A percentile compares a stretch with the other conserved stretches of the same genome.
These are phyloP conservation scores for Aspergillus arachidicola DNA, from an alignment of 2,329 filamentous ascomycete species.

Conservation along the genomic window DNA sequence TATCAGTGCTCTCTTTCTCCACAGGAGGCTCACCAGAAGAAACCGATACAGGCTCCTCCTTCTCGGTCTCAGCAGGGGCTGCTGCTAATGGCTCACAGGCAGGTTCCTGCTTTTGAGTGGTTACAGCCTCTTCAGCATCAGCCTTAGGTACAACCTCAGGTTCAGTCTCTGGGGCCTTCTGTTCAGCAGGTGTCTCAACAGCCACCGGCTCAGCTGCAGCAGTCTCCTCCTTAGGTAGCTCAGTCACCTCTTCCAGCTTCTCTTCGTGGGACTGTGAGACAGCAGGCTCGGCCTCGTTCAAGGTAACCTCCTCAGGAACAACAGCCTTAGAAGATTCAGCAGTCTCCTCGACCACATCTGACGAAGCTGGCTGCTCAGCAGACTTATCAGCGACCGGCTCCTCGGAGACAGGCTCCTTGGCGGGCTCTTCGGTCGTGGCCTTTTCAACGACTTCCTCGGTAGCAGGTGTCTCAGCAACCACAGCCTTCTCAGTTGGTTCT, in stretches of 20 bases:
- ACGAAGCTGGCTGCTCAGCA: slow-evolving; percentile 9
- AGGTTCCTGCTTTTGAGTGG: slow-evolving; percentile 6
- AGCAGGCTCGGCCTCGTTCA: slow-evolving; percentile 10
- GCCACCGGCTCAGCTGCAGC: slow-evolving; percentile 4
- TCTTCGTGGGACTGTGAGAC: not conserved
- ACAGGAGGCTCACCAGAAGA: not conserved
- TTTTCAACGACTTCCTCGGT: slow-evolving; percentile 18
- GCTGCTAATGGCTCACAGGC: slow-evolving; percentile 14
- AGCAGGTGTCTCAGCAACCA: slow-evolving; percentile 11
- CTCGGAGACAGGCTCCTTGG: slow-evolving; percentile 10
- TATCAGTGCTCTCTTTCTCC: not conserved
- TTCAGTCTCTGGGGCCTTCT: slow-evolving; percentile 7
- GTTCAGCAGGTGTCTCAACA: slow-evolving; percentile 11
- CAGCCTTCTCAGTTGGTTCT: slow-evolving; percentile 2
- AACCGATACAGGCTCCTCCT: slow-evolving; percentile 9
- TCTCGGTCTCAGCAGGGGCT: not conserved
- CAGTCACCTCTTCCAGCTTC: slow-evolving; percentile 2
- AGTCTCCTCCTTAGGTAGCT: slow-evolving; percentile 4
- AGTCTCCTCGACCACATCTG: not conserved
- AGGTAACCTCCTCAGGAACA: slow-evolving; percentile 9
- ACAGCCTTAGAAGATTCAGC: slow-evolving; percentile 8
- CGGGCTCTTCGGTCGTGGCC: slow-evolving; percentile 12
- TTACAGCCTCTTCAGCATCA: slow-evolving; percentile 5
- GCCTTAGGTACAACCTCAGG: slow-evolving; percentile 5
- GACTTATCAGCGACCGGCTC: slow-evolving; percentile 12